phyloP scores from a whole-genome alignment of 176 grass and related monocot species.

The Pontederia crassipes region DNA sequence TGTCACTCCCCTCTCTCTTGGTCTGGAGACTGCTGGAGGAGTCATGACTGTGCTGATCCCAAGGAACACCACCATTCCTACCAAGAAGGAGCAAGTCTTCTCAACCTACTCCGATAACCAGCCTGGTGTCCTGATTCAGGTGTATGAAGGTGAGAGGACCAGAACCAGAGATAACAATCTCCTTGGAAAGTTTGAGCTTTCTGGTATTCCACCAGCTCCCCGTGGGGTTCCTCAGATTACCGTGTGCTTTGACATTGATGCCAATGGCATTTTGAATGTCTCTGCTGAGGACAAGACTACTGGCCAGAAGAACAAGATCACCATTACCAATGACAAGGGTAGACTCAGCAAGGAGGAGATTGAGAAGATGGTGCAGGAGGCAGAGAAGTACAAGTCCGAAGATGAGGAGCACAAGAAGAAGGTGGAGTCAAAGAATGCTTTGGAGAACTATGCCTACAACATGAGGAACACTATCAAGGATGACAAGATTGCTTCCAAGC shows the following conservation, averaged over 20 bases:
- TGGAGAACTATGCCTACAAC: constrained; percentile 7
- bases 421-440: neutral
- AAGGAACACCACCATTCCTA: constrained; percentile 12
- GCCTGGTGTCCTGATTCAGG: neutral
- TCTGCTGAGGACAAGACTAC: constrained; percentile 7
- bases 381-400: constrained; percentile 6
- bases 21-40: constrained; percentile 2
- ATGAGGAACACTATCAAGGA: constrained; percentile 8
- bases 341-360: constrained; percentile 5
- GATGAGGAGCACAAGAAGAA: constrained; percentile 8
- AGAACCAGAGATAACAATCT: constrained; percentile 3
- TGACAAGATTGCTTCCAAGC: constrained; percentile 8
- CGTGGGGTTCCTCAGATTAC: constrained; percentile 4
- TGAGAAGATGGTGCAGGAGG: constrained; percentile 8
- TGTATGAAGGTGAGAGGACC: constrained; percentile 4
- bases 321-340: constrained; percentile 4
- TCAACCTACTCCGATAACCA: constrained; percentile 3
- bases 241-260: constrained; percentile 4
- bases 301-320: constrained; percentile 8
- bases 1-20: constrained; percentile 5
- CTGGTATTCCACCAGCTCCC: constrained; percentile 1
- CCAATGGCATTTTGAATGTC: constrained; percentile 4
- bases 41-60: constrained; percentile 8
- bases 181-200: constrained; percentile 9
- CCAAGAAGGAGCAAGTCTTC: constrained; percentile 12